Base-by-base conservation (phyloP, 176 grass and related monocot genomes). In the Oryza brachyantha region DNA sequence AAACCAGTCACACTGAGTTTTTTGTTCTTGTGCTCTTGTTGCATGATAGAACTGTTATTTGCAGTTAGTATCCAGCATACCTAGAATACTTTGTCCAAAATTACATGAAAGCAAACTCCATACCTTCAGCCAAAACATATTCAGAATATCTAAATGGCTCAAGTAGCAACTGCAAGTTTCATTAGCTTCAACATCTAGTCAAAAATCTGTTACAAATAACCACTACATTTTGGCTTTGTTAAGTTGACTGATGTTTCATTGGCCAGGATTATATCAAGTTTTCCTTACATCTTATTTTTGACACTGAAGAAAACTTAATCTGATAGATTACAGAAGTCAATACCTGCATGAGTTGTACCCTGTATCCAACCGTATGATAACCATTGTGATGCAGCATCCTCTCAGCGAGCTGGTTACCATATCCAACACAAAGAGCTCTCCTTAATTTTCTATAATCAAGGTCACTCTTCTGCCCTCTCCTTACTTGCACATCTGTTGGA, bases 341-440 rank as follows among this genome's bases (percentile, higher is more conserved):
- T 80, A 97, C 94, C 94, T 97, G 94, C 64, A 94, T 89, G 73
- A 97, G 94, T 73, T 97, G 94, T 34, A 83, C 77, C 65, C 87
- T 92, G 83, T 94, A 97, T 55, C 94, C 94, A 97, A 97, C 79
- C 11, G 91, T 97, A 92, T 78, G 94, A 60, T 92, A 97, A 59
- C 94, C 94, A 88, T 97, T 97, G 68, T 97, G 94, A 92, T 92
- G 91, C 21, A 94, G 63, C 94, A 94, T 97, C 72, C 86, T 90
- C 73, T 97, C 94, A 80, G 89, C 91, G 38, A 97, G 71, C 78
- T 97, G 94, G 80, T 97, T 94, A 66, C 94, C 91, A 83, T 97
- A 97, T 36, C 94, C 94, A 32, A 84, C 60, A 46, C 91, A 97
- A 14, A 97, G 82, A 78, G 91, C 92, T 88, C 64, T 94, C 59